Evolutionary conservation across 2,329 filamentous ascomycete genomes (phyloP), one percentile per base, ranked within the genome.

Genomic region (Cordyceps pruinosa): DNA sequence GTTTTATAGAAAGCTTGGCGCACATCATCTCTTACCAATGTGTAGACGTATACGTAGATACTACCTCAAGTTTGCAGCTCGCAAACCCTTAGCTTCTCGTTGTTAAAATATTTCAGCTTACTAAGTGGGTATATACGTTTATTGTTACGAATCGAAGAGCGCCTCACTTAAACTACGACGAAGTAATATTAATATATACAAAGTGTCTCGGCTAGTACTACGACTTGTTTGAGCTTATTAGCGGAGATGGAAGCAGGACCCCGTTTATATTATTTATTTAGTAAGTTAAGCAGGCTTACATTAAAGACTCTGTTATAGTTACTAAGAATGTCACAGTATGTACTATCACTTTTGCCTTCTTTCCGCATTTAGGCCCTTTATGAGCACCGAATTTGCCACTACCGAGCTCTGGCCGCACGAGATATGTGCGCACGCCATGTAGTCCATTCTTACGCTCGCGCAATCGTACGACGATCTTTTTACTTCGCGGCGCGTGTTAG

Each of bases 381-480:
- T 53, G 21, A 34, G 51, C 37, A 15, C 25, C 17, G 9, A 19
- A 4, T 15, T 47, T 12, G 25, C 17, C 3, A 44, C 35, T 6
- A 35, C 26, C 7, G 53, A 59, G n/a, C 26, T 58, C 10, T 41
- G 37, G 34, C 54, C 61, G 10, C 47, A 39, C 9, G 52, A 58
- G 1, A 49, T 45, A 15, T 53, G 50, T 8, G n/a, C 17, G 1
- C 50, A 53, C 13, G 50, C 50, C 7, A 30, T 45, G 2, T 28
- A 53, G 39, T 35, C 50, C 25, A 53, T 53, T 13, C 50, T 53
- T 12, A 17, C 51, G 4, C 55, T 63, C 13, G 42, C 58, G 9
- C 58, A 61, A 26, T 63, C 60, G 13, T 59, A 65, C 45, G 61
- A 58, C 15, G 58, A 61, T 21, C 51, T 65, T 13, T 65, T 64